These are phyloP conservation scores for Cadophora sp. DNA, from an alignment of 2,329 filamentous ascomycete species.

Conservation along the genomic window DNA sequence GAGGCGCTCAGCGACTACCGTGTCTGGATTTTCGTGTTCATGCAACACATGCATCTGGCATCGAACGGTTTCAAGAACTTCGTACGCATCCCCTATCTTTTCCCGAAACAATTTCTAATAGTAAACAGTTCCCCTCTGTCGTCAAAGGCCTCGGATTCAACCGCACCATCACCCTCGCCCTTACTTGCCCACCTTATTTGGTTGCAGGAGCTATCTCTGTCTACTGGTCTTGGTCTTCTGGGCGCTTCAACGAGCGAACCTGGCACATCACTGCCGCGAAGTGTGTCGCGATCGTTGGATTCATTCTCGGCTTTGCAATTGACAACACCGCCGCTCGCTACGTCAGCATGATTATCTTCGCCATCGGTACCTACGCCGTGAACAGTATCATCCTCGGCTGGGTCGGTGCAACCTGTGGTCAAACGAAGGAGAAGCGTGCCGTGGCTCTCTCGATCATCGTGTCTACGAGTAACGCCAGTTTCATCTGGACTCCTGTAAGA, in stretches of 20 bases:
- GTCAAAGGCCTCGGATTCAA: slow-evolving; percentile 43
- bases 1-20: slow-evolving; percentile 51
- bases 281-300: slow-evolving; percentile 29
- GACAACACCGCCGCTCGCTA: slow-evolving; percentile 27
- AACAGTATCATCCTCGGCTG: slow-evolving; percentile 32
- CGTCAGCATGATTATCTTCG: slow-evolving; percentile 32
- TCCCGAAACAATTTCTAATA: not conserved
- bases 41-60: slow-evolving; percentile 56
- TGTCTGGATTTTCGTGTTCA: slow-evolving; percentile 53
- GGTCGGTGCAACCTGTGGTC: slow-evolving; percentile 44
- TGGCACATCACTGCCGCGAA: slow-evolving; percentile 33
- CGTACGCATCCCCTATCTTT: not conserved
- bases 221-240: slow-evolving; percentile 24
- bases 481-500: slow-evolving; percentile 47
- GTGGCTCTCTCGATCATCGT: slow-evolving; percentile 47
- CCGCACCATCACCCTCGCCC: slow-evolving; percentile 30
- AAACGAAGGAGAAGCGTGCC: slow-evolving; percentile 50
- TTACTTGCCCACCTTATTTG: slow-evolving; percentile 31
- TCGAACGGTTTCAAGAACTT: slow-evolving; percentile 47
- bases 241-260: slow-evolving; percentile 30
- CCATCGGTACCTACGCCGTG: slow-evolving; percentile 26
- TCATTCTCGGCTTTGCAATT: slow-evolving; percentile 23
- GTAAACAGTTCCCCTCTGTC: slow-evolving; percentile 36
- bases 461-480: slow-evolving; percentile 47
- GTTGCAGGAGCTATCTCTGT: slow-evolving; percentile 24